A percentile compares a stretch with the other conserved stretches of the same genome.
Evolutionary conservation across 73 alveolate genomes (phyloP).

Genomic region (Uronychia setigera): DNA sequence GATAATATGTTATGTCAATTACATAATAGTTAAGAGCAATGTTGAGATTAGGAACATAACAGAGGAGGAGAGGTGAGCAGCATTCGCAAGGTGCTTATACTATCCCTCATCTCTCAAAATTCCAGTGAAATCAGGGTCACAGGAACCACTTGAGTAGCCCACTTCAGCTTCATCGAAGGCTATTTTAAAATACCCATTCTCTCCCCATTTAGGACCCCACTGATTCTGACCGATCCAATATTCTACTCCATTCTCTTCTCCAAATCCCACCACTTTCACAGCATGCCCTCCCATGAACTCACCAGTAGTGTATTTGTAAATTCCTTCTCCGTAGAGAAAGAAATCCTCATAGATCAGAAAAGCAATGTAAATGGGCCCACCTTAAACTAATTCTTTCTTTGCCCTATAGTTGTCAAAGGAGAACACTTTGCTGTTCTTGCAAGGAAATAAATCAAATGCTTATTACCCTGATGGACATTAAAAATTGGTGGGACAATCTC

Average conservation of each 20-base stretch:
- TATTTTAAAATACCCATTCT: slow-evolving; percentile 77
- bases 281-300: slow-evolving; percentile 18
- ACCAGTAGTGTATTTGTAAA: slow-evolving; percentile 28
- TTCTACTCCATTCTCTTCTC: slow-evolving; percentile 59
- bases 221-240: slow-evolving; percentile 84
- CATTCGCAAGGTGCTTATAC: too few species aligned
- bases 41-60: too few species aligned
- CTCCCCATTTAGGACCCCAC: slow-evolving; percentile 80
- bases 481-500: neutral
- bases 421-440: neutral
- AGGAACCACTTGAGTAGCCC: slow-evolving; percentile 1
- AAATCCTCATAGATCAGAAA: slow-evolving; percentile 35
- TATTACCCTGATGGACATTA: neutral
- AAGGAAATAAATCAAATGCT: neutral
- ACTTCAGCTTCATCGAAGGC: slow-evolving; percentile 15
- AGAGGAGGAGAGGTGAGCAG: too few species aligned
- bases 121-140: too few species aligned
- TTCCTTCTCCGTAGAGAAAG: slow-evolving; percentile 15
- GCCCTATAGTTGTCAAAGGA: slow-evolving; percentile 43
- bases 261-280: too few species aligned
- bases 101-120: too few species aligned
- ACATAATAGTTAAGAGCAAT: too few species aligned
- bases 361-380: slow-evolving; percentile 32
- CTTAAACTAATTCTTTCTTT: slow-evolving; percentile 55
- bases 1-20: too few species aligned